Evolutionary conservation across 768 basidiomycete species (phyloP).

Genomic region (Crassisporium funariophilum): DNA sequence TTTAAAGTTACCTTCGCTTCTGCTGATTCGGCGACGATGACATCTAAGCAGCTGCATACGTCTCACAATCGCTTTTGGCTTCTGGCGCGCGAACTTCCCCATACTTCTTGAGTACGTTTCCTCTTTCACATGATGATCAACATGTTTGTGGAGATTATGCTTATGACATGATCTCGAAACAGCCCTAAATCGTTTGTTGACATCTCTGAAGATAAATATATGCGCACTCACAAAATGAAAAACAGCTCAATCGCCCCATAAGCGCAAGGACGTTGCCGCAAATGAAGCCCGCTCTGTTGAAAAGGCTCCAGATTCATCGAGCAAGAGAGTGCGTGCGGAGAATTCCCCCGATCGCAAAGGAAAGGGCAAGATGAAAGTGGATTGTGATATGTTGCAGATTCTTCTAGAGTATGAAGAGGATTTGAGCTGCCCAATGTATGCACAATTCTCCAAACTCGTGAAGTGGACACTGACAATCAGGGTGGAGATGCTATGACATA

Average conservation of each 20-base stretch:
- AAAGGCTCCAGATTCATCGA: constrained; percentile 9
- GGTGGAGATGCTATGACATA: constrained; percentile 68
- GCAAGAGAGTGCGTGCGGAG: constrained; percentile 17
- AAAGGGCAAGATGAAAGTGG: constrained; percentile 49
- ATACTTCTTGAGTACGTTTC: constrained; percentile 10
- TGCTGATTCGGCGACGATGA: background rate
- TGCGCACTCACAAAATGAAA: constrained; percentile 1
- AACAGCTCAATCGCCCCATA: constrained; percentile 4
- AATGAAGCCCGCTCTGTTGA: background rate
- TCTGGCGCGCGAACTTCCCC: constrained; percentile 10
- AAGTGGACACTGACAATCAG: background rate
- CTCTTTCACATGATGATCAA: background rate
- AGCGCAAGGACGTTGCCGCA: background rate
- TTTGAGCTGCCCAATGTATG: constrained; percentile 73
- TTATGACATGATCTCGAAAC: constrained; percentile 1
- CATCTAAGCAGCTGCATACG: constrained; percentile 1
- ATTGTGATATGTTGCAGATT: constrained; percentile 23
- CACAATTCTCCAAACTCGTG: constrained; percentile 11
- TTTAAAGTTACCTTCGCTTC: background rate
- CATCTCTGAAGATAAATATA: background rate
- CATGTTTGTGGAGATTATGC: background rate
- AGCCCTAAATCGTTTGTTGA: constrained; percentile 2
- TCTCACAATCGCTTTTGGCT: background rate
- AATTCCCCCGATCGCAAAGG: constrained; percentile 11
- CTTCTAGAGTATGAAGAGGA: constrained; percentile 63